Conservation (phyloP, 2,329 filamentous ascomycete genomes). For the Atkinsonella texensis region DNA sequence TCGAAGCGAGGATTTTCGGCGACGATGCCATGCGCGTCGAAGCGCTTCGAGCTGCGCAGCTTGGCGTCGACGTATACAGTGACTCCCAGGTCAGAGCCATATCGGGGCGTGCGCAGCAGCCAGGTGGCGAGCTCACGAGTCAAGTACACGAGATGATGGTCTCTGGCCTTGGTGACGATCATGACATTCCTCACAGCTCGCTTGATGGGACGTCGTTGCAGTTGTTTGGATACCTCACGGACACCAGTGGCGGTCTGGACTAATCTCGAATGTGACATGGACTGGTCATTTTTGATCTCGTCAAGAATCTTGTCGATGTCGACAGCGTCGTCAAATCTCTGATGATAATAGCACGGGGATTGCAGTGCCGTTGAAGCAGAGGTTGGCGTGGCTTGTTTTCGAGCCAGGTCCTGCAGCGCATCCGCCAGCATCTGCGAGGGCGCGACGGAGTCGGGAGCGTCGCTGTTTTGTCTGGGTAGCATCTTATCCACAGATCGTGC, state of each 20-base stretch:
- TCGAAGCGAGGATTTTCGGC: constrained; percentile 65
- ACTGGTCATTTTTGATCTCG: constrained; percentile 81
- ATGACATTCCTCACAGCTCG: constrained; percentile 88
- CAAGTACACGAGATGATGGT: constrained; percentile 82
- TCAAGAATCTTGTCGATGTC: constrained; percentile 91
- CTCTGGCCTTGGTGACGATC: constrained; percentile 96
- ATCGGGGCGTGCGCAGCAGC: constrained; percentile 79
- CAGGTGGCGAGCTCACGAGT: constrained; percentile 81
- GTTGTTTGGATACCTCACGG: constrained; percentile 87
- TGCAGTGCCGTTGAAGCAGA: constrained; percentile 53
- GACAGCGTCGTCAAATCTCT: constrained; percentile 90
- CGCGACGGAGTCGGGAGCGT: constrained; percentile 29
- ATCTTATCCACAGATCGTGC: constrained; percentile 51
- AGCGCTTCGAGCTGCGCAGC: constrained; percentile 75
- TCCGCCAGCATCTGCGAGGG: constrained; percentile 53
- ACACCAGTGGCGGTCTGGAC: constrained; percentile 94
- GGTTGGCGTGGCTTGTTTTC: constrained; percentile 23
- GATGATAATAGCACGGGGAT: constrained; percentile 96
- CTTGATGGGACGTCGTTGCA: constrained; percentile 84
- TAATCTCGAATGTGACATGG: constrained; percentile 83
- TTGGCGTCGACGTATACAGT: constrained; percentile 99
- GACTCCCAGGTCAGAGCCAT: constrained; percentile 80
- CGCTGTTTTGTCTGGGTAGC: constrained; percentile 32
- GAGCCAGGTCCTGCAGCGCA: constrained; percentile 42
- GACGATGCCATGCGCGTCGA: constrained; percentile 62